Base-by-base conservation (phyloP, 2,329 filamentous ascomycete genomes). In the Microsporum ferrugineum region DNA sequence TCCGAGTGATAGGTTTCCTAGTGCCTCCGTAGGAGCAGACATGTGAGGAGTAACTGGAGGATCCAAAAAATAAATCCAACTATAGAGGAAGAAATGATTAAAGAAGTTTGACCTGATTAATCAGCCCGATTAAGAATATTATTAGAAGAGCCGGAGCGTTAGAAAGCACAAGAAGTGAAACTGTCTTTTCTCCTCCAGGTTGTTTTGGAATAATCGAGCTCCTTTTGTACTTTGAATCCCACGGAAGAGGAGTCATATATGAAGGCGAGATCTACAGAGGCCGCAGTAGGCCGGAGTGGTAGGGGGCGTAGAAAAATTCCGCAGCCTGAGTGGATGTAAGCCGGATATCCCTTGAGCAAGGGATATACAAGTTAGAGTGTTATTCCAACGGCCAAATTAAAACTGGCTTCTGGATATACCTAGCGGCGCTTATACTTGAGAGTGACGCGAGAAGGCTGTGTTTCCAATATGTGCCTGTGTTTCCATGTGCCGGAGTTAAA, bases 1-100 rank as follows among this genome's bases (percentile, higher is more conserved):
- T 63, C 68, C 69, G 62, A 77, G 72, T 59, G 73, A 75, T 61
- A 76, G 70, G 65, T 68, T 70, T 62, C 68, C 68, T 47, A 77
- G 70, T 65, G 75, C 69, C 62, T 68, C 71, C 41, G 72, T 74
- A 61, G 75, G 74, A 60, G 73, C 66, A 65, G 73, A 73, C 74
- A 76, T 76, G 63, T 66, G 63, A 58, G 61, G 43, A 29, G 51
- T 23, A 17, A 34, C 17, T 55, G 12, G 51, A 36, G 10, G 8
- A 17, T 8, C 7, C 17, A 1, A 17, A 17, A 59, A 27, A 27
- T 17, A 58, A 14, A 7, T 33, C 17, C 10, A 27, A 14, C 5
- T 31, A 23, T 14, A 10, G 8, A 31, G n/a, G 7, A 31, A 29
- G n/a, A 8, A 29, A 14, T 6, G n/a, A 2, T 23, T 57, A 6